These are phyloP conservation scores for Arachis hypogaea DNA, from an alignment of 306 rosid species.

Conservation along the genomic window DNA sequence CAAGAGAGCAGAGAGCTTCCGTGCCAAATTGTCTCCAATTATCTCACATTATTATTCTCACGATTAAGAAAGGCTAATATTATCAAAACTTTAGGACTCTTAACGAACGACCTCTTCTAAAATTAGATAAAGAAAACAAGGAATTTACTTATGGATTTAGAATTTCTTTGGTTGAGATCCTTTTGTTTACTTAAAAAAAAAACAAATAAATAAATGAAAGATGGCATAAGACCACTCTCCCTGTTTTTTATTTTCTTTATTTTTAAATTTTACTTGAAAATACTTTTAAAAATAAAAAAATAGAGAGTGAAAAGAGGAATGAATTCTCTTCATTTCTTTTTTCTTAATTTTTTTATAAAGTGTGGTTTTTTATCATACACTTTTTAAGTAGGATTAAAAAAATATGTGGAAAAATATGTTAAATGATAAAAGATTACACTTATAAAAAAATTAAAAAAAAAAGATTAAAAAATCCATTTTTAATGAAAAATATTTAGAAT, in stretches of 20 bases:
- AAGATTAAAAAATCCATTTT: too few relatives aligned
- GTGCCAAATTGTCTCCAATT: constrained; percentile 12
- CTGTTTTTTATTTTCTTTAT: not conserved
- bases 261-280: not conserved
- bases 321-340: too few relatives aligned
- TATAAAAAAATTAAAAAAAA: too few relatives aligned
- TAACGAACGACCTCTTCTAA: constrained; percentile 7
- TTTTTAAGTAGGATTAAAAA: too few relatives aligned
- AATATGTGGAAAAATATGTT: too few relatives aligned
- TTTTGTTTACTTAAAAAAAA: not conserved
- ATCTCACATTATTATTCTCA: constrained; percentile 9
- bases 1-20: not conserved
- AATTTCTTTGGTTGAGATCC: not conserved
- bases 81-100: not conserved
- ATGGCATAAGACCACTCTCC: not conserved
- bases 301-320: not conserved
- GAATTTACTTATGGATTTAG: not conserved
- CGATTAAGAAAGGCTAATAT: constrained; percentile 15
- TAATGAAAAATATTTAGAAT: too few relatives aligned
- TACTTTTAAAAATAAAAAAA: not conserved
- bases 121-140: not conserved
- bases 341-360: too few relatives aligned
- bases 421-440: too few relatives aligned
- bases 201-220: not conserved
- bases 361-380: too few relatives aligned